Base-by-base conservation (phyloP, 805 yeast genomes). In the Hanseniaspora nectarophila region DNA sequence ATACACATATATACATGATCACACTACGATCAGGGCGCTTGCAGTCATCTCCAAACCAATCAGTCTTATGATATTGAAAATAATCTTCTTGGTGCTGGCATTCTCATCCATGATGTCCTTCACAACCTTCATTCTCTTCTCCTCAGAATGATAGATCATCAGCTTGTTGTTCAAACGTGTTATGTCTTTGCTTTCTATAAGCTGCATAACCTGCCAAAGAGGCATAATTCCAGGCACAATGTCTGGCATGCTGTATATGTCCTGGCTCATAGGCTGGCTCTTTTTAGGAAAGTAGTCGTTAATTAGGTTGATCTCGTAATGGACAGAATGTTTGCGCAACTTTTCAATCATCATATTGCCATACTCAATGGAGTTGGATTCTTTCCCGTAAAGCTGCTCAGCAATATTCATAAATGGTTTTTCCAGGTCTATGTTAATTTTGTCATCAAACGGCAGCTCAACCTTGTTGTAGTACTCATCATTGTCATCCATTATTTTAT, bases 151-250 rank as follows among this genome's bases (percentile, higher is more conserved):
- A 54, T 50, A 63, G 20, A 60, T 54, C 54, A 63, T 52, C 23
- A 65, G 40, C 7, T 56, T 57, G 20, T 57, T 56, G 33, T 62
- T 60, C 16, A 66, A 43, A 21, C 55, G 53, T 29, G 56, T 47
- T 1, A 66, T 55, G 16, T 58, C 57, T 2, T 67, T 69, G 12
- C 57, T 54, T 38, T 64, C 63, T 32, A 72, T 56, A 62, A 69
- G 57, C 16, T 66, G 65, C n/a, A 62, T 48, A 15, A 77, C 55
- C 56, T 76, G 80, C 64, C 65, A 59, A 29, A 76, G 45, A 1
- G 82, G 78, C 10, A 74, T 57, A 3, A 74, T 55, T 0, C 83
- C 82, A 0, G 82, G 80, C 2, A 72, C 59, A 3, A 77, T 75
- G 10, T 59, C 57, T 1, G 82, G 76, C 12, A 73, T 48, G 20